Base-by-base conservation (phyloP, 2,329 filamentous ascomycete genomes). In the Aurifilum marmelostoma region DNA sequence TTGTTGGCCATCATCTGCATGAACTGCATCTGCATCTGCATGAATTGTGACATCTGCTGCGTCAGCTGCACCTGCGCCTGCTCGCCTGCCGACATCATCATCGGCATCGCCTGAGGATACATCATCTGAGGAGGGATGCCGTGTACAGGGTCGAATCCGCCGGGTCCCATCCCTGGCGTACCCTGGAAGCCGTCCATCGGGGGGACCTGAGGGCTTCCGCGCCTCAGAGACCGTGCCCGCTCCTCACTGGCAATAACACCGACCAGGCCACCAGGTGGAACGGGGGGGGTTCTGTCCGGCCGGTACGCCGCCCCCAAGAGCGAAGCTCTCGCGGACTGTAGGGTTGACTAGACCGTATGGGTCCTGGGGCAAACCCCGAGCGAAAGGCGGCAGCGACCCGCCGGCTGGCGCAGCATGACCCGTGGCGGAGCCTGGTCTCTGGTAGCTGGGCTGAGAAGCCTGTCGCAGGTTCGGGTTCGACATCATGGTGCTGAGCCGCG, bases 1-100 rank as follows among this genome's bases (percentile, higher is more conserved):
- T 80, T 80, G 16, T 76, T 73, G 0, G 84, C 84, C 86, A 93
- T 92, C 88, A 93, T 91, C 75, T 94, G 91, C 91, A 97, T 95
- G 80, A 94, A 94, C 77, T 97, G 92, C 91, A 97, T 94, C 78
- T 97, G 93, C 90, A 96, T 93, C 77, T 94, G 91, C 91, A 95
- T 94, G 80, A 95, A 94, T 75, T 93, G 90, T 67, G 88, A 87
- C 92, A 95, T 94, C 76, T 94, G 91, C 75, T 93, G 91, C 8
- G 88, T 91, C 85, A 96, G 91, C 73, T 94, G 90, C 56, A 94
- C 85, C 74, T 95, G 92, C 37, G 90, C 89, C 77, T 92, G 91
- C 71, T 93, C 91, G 29, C 87, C 87, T 2, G 89, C 82, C 21
- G 90, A 76, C 77, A 81, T 79, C 27, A 74, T 75, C 72, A 79